Evolutionary conservation across 345 rosid species (phyloP), one percentile per base, ranked within the genome.

Genomic region (Arabidopsis arenosa): DNA sequence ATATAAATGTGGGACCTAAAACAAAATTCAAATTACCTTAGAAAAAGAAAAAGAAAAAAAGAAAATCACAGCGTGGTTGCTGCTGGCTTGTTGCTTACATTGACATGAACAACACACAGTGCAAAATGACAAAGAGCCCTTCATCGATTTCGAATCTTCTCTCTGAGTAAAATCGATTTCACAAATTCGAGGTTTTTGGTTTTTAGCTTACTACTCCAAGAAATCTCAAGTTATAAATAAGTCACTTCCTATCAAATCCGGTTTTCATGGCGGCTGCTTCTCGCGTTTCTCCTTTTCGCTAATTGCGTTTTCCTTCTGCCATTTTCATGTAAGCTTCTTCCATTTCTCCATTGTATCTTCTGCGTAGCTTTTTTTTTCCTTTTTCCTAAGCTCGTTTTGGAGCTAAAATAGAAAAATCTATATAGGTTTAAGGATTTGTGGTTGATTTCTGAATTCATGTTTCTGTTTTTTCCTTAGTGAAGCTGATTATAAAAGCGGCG

Each of bases 41-140:
- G 15, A 23, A 10, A 23, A 26, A 45, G 8, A 4, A 32, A 4
- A 44, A 40, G 1, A 48, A 6, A 17, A 2, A 12, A 55, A 65
- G 9, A 65, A n/a, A 68, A 63, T 11, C 23, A 73, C 40, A 67
- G 79, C 52, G 30, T 65, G 35, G 48, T 5, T 10, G 62, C 43
- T 13, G 62, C 70, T 63, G 76, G 76, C 35, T 68, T 15, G 68
- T 28, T 30, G 55, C 61, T 58, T 39, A 49, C 33, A 76, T 77
- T 70, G 75, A 77, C 71, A 70, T 70, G 72, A 70, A 70, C 80
- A 61, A 76, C 67, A 57, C 35, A 75, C 65, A 47, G 12, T 6
- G 72, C 45, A 56, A 56, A 56, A 47, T 64, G 73, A 71, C 80
- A 71, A 77, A 63, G 5, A 28, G 11, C 21, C 67, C 58, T 71